These are phyloP conservation scores for Metschnikowia vanudenii DNA, from an alignment of 805 yeast species.

Conservation along the genomic window DNA sequence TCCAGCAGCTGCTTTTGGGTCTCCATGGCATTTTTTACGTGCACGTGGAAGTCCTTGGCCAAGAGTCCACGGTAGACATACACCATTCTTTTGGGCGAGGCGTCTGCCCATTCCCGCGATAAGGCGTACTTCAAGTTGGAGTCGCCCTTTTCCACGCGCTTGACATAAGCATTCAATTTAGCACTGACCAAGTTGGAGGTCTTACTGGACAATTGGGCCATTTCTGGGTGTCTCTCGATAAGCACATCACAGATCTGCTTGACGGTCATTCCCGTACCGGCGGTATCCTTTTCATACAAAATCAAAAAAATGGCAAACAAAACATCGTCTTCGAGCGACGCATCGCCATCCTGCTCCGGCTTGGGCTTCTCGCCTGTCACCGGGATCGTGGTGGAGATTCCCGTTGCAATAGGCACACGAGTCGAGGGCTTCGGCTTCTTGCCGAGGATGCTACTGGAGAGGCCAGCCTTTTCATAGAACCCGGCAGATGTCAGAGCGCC, in stretches of 20 bases:
- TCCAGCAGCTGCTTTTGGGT: constrained; percentile 27
- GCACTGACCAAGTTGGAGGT: constrained; percentile 81
- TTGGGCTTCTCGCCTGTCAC: constrained; percentile 68
- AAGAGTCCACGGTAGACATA: constrained; percentile 79
- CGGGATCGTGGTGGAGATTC: constrained; percentile 76
- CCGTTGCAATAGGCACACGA: constrained; percentile 61
- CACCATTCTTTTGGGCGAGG: constrained; percentile 86
- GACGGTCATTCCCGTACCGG: constrained; percentile 83
- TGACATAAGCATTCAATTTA: constrained; percentile 79
- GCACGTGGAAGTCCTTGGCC: constrained; percentile 71
- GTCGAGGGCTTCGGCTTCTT: constrained; percentile 36
- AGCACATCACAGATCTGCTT: constrained; percentile 80
- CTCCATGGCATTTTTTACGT: constrained; percentile 65
- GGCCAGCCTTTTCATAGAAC: constrained; percentile 4
- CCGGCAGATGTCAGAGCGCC: neutral
- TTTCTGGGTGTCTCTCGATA: constrained; percentile 73
- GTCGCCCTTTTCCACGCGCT: constrained; percentile 83
- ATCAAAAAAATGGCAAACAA: constrained; percentile 72
- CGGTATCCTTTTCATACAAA: constrained; percentile 64
- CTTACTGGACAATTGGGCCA: constrained; percentile 77
- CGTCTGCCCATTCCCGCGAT: constrained; percentile 88
- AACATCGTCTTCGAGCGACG: constrained; percentile 71
- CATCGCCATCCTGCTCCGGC: constrained; percentile 61
- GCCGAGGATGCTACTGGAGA: constrained; percentile 14
- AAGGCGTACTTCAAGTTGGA: constrained; percentile 67